Conservation (phyloP, 1,139 yeast genomes). For the Schwanniomyces etchellsii region DNA sequence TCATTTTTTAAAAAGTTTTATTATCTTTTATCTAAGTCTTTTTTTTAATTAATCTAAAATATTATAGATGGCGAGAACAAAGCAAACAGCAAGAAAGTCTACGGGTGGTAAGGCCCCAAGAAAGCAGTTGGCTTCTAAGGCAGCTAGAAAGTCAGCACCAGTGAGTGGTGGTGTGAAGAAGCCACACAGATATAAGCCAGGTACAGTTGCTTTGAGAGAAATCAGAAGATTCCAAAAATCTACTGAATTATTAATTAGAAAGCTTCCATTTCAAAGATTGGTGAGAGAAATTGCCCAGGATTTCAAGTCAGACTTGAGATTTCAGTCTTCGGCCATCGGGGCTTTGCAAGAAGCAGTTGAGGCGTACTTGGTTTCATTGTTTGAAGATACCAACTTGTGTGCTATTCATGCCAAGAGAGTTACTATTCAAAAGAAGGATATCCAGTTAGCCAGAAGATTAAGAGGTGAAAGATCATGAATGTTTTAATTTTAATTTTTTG, state of each 20-base stretch:
- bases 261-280: conserved; percentile 46
- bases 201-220: conserved; percentile 53
- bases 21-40: background rate
- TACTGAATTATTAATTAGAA: conserved; percentile 47
- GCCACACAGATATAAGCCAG: conserved; percentile 53
- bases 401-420: conserved; percentile 53
- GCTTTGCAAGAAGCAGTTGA: conserved; percentile 51
- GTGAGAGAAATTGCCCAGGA: conserved; percentile 48
- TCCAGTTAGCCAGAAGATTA: conserved; percentile 50
- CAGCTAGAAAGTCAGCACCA: conserved; percentile 51
- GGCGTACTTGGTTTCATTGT: conserved; percentile 47
- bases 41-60: conserved; percentile 1
- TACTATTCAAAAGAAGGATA: conserved; percentile 49
- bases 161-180: conserved; percentile 49
- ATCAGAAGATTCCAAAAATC: conserved; percentile 51
- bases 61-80: conserved; percentile 43
- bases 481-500: conserved; percentile 16
- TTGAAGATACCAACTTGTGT: conserved; percentile 50
- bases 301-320: conserved; percentile 47
- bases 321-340: conserved; percentile 48
- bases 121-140: conserved; percentile 50
- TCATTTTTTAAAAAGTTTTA: conserved; percentile 1
- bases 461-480: conserved; percentile 52
- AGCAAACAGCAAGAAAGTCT: conserved; percentile 50
- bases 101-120: conserved; percentile 54